These are phyloP conservation scores for Cladobotryum protrusum DNA, from an alignment of 2,329 filamentous ascomycete genomes.

Conservation along the genomic window DNA sequence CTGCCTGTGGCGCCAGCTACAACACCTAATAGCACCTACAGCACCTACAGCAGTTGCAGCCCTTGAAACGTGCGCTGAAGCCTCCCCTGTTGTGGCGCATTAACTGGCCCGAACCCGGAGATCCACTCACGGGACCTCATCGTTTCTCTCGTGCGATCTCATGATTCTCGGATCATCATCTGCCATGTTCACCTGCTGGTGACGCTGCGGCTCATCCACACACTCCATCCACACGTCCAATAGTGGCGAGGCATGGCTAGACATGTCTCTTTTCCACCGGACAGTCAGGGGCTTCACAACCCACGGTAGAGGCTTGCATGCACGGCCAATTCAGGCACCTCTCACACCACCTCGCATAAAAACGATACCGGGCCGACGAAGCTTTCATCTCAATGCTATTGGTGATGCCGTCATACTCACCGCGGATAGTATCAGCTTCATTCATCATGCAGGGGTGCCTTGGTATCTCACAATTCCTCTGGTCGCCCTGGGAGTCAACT, in stretches of 20 bases:
- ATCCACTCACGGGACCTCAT: constrained; percentile 11
- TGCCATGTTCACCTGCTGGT: not conserved
- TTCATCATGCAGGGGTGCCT: constrained; percentile 42
- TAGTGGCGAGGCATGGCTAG: constrained; percentile 7
- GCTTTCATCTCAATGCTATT: constrained; percentile 29
- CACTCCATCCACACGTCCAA: not conserved
- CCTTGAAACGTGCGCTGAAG: not conserved
- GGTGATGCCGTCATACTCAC: constrained; percentile 32
- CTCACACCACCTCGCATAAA: not conserved
- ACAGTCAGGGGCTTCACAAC: constrained; percentile 3
- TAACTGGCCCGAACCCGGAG: not conserved
- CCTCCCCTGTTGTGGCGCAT: not conserved
- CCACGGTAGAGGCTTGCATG: constrained; percentile 1
- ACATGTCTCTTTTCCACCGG: constrained; percentile 9
- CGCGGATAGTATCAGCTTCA: constrained; percentile 36
- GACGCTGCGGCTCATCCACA: not conserved
- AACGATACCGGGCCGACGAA: constrained; percentile 13
- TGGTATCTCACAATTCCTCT: constrained; percentile 51
- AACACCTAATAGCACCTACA: not conserved
- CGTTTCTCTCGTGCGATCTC: constrained; percentile 3
- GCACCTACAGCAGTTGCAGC: not conserved
- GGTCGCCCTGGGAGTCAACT: constrained; percentile 41
- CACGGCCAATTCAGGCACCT: not conserved
- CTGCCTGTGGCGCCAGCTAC: constrained; percentile 10
- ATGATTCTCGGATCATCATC: constrained; percentile 1